Evolutionary conservation across 805 yeast species (phyloP).

Genomic region (Candida germanica): DNA sequence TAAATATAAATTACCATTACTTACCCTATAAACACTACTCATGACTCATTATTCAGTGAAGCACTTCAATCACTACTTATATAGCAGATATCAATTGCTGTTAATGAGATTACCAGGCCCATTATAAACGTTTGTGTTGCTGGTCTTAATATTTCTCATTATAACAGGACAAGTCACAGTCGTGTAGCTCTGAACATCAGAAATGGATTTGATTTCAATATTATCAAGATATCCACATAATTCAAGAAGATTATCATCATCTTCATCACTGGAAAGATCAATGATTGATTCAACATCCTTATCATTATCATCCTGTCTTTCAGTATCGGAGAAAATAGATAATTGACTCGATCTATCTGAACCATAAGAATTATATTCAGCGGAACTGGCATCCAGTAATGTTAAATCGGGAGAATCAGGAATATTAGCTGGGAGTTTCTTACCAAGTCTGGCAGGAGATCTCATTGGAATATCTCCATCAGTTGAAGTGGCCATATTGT

Average conservation of each 20-base stretch:
- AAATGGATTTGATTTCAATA: slow-evolving; percentile 2
- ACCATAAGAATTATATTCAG: slow-evolving; percentile 15
- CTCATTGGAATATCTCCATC: slow-evolving; percentile 18
- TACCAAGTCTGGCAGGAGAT: slow-evolving; percentile 6
- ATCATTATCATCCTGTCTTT: not conserved
- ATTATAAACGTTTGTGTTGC: no score
- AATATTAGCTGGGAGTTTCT: not conserved
- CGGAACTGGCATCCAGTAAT: slow-evolving; percentile 20
- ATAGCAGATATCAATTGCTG: no score
- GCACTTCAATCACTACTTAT: no score
- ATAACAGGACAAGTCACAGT: no score
- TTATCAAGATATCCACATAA: slow-evolving; percentile 8
- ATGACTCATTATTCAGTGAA: no score
- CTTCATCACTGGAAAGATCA: slow-evolving; percentile 1
- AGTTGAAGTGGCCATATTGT: no score
- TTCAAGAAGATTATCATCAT: slow-evolving; percentile 9
- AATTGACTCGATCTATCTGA: slow-evolving; percentile 16
- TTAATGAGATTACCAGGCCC: no score
- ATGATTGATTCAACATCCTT: not conserved
- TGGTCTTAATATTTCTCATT: no score
- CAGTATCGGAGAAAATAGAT: slow-evolving; percentile 17
- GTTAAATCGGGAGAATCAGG: slow-evolving; percentile 14
- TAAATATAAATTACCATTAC: no score
- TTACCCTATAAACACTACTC: no score
- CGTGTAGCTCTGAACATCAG: no score